Base-by-base conservation (phyloP, 2,329 filamentous ascomycete species). In the Pseudocercospora fijiensis region DNA sequence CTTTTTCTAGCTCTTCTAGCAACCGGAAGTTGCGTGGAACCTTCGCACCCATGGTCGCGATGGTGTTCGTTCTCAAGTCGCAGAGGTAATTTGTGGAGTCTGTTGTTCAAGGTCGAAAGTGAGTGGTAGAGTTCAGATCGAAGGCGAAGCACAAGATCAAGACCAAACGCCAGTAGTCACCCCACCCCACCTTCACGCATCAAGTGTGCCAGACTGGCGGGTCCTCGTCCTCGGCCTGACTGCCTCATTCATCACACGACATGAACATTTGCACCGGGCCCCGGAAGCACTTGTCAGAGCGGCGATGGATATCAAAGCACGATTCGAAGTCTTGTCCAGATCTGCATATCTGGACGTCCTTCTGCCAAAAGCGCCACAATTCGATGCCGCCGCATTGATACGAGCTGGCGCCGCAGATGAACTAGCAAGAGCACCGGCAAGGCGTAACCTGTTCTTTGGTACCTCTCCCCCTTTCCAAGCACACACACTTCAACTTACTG, bases 1-100 rank as follows among this genome's bases (percentile, higher is more conserved):
- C 95, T 83, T 98, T 98, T 83, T 99, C 95, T 20, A 99, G 85
- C 87, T 99, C 95, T 79, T 97, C 95, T 62, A 99, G 85, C 70
- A 99, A 86, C 76, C 94, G 89, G 78, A 99, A 99, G 82, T 98
- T 98, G 77, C 95, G 87, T 66, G 95, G 95, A 63, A 99, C 86
- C 79, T 96, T 92, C 64, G 90, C 88, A 62, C 82, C 78, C 85
- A 88, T 88, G 58, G 24, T 66, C 49, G 53, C 80, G 56, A 80
- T 73, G 8, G 81, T 79, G 68, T 77, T 82, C 7, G 70, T 74
- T 77, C 78, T 70, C 66, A 80, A 26, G 81, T 68, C 80, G 74
- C 0, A 77, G 79, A 10, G 78, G 74, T 37, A 22, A 28, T 30
- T 26, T 55, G 16, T 30, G 41, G 28, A 24, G 61, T 2, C 22